Evolutionary conservation across 371 early-diverging fungal species (phyloP).

Genomic region (Coemansia sp.): DNA sequence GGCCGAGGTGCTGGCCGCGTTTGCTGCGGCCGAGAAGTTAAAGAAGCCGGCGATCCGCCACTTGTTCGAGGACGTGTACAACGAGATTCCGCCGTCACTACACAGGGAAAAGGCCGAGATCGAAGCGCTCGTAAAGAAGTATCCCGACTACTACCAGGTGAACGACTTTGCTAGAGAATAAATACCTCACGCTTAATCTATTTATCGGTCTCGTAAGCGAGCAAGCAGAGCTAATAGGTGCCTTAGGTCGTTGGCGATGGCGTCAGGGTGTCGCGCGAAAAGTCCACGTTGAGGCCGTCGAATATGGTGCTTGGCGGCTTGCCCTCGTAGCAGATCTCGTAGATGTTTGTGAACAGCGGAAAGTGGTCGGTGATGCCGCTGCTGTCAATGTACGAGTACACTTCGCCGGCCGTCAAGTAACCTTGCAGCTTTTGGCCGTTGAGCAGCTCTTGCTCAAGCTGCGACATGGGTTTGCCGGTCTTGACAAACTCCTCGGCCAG

Average conservation of each 20-base stretch:
- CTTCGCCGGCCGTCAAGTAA: conserved; percentile 87
- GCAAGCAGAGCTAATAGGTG: not conserved
- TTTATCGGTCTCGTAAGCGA: not conserved
- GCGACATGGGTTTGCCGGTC: conserved; percentile 88
- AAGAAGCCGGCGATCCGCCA: conserved; percentile 84
- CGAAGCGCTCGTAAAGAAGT: conserved; percentile 72
- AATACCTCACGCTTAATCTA: not conserved
- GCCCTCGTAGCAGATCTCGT: conserved; percentile 82
- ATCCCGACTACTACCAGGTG: conserved; percentile 83
- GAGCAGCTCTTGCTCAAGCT: conserved; percentile 85
- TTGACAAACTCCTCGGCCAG: conserved; percentile 89
- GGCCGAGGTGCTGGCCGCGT: conserved; percentile 68
- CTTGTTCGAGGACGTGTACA: conserved; percentile 94
- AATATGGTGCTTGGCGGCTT: conserved; percentile 57
- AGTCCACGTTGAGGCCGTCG: conserved; percentile 46
- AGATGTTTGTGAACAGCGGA: conserved; percentile 87
- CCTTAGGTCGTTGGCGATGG: conserved; percentile 14
- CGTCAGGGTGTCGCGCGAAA: conserved; percentile 36
- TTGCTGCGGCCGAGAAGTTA: conserved; percentile 79
- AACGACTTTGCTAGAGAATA: conserved; percentile 50
- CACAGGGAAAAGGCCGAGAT: conserved; percentile 78
- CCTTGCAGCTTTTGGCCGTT: conserved; percentile 99
- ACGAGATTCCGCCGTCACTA: conserved; percentile 74
- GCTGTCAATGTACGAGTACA: conserved; percentile 74
- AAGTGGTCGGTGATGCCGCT: conserved; percentile 69